Percentiles rank a stretch among this genome's conserved stretches.
Conservation (phyloP, 2,329 filamentous ascomycete genomes). For the Aspergillus sp. region DNA sequence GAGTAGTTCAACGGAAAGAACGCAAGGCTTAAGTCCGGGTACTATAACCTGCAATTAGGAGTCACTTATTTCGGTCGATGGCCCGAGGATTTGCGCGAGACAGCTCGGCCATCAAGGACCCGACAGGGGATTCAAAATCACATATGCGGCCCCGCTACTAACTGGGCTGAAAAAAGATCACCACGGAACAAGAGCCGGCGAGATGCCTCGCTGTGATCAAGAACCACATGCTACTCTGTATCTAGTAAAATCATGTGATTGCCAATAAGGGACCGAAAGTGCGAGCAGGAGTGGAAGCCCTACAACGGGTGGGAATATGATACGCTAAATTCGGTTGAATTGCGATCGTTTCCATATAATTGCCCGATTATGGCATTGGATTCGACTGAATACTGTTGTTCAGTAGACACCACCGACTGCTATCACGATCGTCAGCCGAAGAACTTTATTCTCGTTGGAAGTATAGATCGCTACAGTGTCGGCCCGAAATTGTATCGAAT, state of each 20-base stretch:
- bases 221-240: neutral
- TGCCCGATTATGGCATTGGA: neutral
- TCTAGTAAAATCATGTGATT: too few species aligned
- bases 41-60: neutral
- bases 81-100: neutral
- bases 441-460: neutral
- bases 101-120: neutral
- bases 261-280: neutral
- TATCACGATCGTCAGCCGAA: neutral
- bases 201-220: neutral
- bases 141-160: too few species aligned
- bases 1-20: neutral
- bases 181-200: neutral
- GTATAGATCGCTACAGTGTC: neutral
- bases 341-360: neutral
- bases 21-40: neutral
- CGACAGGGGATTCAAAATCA: too few species aligned
- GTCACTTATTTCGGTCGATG: neutral
- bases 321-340: neutral
- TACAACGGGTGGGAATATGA: neutral
- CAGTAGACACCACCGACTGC: neutral
- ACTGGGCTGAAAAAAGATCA: too few species aligned
- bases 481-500: neutral
- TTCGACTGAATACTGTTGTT: neutral
- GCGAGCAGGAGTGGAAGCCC: neutral